Percentiles rank a stretch among this genome's conserved stretches.
phyloP scores from a whole-genome alignment of 2,329 filamentous ascomycete genomes.

The Emmonsia crescens region DNA sequence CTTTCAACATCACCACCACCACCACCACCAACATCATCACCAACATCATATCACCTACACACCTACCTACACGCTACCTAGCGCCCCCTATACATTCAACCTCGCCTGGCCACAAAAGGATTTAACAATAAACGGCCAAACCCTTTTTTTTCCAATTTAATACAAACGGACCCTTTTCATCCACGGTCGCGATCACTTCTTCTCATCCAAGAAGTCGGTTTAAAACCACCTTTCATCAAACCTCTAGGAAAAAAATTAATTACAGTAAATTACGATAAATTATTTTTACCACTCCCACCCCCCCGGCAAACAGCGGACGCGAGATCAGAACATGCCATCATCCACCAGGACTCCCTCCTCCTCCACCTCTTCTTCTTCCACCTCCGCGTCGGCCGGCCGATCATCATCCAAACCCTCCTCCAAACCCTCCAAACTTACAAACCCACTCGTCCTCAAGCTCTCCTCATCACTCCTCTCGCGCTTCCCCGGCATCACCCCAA shows the following conservation, averaged over 20 bases:
- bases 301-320: background rate
- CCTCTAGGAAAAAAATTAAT: background rate
- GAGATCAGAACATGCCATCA: conserved; percentile 13
- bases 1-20: conserved; percentile 16
- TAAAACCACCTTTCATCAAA: background rate
- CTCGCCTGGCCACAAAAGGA: background rate
- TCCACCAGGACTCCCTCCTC: conserved; percentile 18
- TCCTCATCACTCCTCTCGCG: conserved; percentile 26
- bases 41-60: background rate
- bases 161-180: background rate
- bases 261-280: no score
- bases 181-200: background rate
- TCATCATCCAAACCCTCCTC: background rate
- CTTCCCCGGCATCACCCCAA: conserved; percentile 20
- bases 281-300: background rate
- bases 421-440: conserved; percentile 7
- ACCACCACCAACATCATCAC: conserved; percentile 8
- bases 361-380: conserved; percentile 10
- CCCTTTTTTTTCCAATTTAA: background rate
- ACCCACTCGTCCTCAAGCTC: conserved; percentile 30
- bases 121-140: no score
- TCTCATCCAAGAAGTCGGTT: background rate
- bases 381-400: background rate
- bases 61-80: no score
- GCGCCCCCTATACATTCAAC: no score